These are phyloP conservation scores for Thalassiosira sp. DNA, from an alignment of 352 stramenopile species.

Conservation along the genomic window DNA sequence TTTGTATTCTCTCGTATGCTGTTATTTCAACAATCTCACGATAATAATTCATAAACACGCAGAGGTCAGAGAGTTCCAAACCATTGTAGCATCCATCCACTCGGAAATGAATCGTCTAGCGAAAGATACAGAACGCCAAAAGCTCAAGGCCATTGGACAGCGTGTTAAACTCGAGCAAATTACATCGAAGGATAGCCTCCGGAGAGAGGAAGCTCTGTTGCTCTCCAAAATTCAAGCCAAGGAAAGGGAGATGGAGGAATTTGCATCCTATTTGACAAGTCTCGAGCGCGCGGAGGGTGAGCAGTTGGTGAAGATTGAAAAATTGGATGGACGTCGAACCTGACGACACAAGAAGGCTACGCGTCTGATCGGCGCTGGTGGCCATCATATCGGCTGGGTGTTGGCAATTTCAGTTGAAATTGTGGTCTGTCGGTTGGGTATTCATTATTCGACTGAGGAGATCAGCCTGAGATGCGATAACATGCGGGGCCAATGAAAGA, in stretches of 20 bases:
- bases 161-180: constrained; percentile 19
- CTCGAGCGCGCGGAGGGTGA: constrained; percentile 4
- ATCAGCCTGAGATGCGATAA: too few relatives aligned
- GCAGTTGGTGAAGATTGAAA: constrained; percentile 4
- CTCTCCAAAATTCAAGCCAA: constrained; percentile 21
- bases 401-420: too few relatives aligned
- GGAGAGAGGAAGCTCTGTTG: constrained; percentile 4
- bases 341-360: too few relatives aligned
- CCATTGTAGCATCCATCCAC: constrained; percentile 19
- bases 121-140: constrained; percentile 25
- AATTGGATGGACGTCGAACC: background rate
- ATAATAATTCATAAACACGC: constrained; percentile 4
- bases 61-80: constrained; percentile 42
- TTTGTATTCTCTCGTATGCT: too few relatives aligned
- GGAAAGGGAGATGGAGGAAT: constrained; percentile 12
- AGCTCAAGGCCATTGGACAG: constrained; percentile 33
- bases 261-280: constrained; percentile 15
- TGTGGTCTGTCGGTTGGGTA: too few relatives aligned
- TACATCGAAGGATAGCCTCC: constrained; percentile 5
- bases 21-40: too few relatives aligned
- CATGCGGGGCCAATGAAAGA: background rate
- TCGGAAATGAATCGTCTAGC: constrained; percentile 11
- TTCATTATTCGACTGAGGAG: too few relatives aligned
- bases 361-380: too few relatives aligned
- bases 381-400: too few relatives aligned